Evolutionary conservation across 805 yeast genomes (phyloP).

Genomic region (Saccharomycopsis microspora): DNA sequence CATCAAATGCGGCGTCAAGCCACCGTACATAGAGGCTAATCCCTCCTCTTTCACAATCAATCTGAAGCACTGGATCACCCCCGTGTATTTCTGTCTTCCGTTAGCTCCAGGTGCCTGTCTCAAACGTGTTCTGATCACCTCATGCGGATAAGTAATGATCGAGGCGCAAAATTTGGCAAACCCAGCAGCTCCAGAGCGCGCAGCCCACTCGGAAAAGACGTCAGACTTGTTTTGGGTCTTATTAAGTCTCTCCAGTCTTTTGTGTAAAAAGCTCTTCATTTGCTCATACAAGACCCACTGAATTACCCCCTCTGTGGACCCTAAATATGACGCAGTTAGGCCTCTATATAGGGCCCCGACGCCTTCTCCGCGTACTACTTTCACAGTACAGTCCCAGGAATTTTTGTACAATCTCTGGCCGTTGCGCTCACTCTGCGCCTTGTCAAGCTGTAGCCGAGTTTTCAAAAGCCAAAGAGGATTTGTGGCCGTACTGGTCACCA

Average conservation of each 20-base stretch:
- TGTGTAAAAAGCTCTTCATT: constrained; percentile 63
- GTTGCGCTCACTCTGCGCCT: constrained; percentile 32
- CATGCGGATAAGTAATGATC: constrained; percentile 90
- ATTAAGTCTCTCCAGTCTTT: constrained; percentile 31
- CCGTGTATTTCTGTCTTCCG: constrained; percentile 80
- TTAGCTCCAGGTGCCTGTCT: constrained; percentile 80
- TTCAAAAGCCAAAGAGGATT: constrained; percentile 97
- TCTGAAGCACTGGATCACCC: constrained; percentile 77
- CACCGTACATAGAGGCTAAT: constrained; percentile 87
- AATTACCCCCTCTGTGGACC: constrained; percentile 83
- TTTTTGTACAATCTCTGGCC: constrained; percentile 55
- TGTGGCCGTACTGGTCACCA: constrained; percentile 90
- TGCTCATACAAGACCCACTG: constrained; percentile 97
- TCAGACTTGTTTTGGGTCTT: constrained; percentile 36
- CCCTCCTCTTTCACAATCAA: constrained; percentile 90
- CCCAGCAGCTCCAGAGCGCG: constrained; percentile 96
- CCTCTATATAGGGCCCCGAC: constrained; percentile 75
- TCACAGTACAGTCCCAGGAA: constrained; percentile 72
- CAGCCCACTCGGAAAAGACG: constrained; percentile 77
- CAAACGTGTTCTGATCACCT: constrained; percentile 88
- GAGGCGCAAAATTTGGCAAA: constrained; percentile 92
- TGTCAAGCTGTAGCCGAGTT: constrained; percentile 88
- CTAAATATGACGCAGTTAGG: constrained; percentile 87
- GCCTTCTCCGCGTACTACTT: constrained; percentile 70
- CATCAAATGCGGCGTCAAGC: constrained; percentile 90